A percentile compares a stretch with the other conserved stretches of the same genome.
phyloP scores from a whole-genome alignment of 148 eudicot genomes.

The Salicornia ramosissima region DNA sequence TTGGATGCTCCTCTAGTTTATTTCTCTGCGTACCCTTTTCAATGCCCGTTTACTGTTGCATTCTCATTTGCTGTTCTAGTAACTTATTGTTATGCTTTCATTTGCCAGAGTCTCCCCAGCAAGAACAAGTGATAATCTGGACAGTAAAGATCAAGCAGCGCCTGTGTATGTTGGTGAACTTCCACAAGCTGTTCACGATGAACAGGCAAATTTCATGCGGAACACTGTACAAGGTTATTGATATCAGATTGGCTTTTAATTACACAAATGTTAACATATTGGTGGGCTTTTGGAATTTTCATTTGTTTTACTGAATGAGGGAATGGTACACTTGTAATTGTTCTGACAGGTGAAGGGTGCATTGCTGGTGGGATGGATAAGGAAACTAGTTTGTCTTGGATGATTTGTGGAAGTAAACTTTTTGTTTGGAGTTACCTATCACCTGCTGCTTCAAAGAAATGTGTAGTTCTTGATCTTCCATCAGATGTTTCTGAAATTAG shows the following conservation, averaged over 20 bases:
- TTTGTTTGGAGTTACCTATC: slow-evolving; percentile 78
- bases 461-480: slow-evolving; percentile 70
- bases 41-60: neutral
- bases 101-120: slow-evolving; percentile 54
- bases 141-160: slow-evolving; percentile 43
- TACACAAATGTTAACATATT: slow-evolving; percentile 1
- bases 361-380: slow-evolving; percentile 90
- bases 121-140: slow-evolving; percentile 52
- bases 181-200: slow-evolving; percentile 82
- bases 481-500: slow-evolving; percentile 29
- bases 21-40: neutral
- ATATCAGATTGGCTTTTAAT: neutral
- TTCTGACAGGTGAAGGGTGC: slow-evolving; percentile 49
- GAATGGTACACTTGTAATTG: slow-evolving; percentile 5
- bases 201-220: slow-evolving; percentile 46
- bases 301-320: neutral
- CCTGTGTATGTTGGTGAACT: slow-evolving; percentile 90
- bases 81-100: slow-evolving; percentile 9
- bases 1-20: neutral
- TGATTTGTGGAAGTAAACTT: slow-evolving; percentile 66
- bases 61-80: slow-evolving; percentile 6
- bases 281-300: neutral
- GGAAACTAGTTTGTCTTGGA: slow-evolving; percentile 76
- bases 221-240: slow-evolving; percentile 55
- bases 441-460: slow-evolving; percentile 70